Evolutionary conservation across 768 basidiomycete species (phyloP).

Genomic region (Lyophyllum decastes): DNA sequence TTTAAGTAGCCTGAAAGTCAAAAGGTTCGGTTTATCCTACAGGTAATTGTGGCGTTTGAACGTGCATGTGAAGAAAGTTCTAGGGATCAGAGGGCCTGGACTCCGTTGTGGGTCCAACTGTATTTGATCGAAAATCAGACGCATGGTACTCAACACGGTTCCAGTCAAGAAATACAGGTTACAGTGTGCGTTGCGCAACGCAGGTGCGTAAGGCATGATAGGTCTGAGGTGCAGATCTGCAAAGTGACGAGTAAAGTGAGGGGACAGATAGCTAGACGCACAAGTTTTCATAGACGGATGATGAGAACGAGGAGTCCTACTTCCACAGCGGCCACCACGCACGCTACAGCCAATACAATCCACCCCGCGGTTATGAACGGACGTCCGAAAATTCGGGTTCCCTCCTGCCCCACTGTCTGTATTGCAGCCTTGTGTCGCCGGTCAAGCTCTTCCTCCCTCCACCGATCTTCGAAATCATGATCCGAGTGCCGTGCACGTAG

Average conservation of each 20-base stretch:
- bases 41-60: background rate
- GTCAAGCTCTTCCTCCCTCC: constrained; percentile 35
- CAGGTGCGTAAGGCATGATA: no score
- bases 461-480: constrained; percentile 76
- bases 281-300: constrained; percentile 28
- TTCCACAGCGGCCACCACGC: constrained; percentile 64
- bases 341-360: constrained; percentile 61
- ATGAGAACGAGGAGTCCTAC: constrained; percentile 67
- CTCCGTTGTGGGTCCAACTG: background rate
- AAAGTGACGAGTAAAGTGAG: background rate
- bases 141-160: background rate
- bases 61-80: no score
- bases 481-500: constrained; percentile 64
- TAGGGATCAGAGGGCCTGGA: background rate
- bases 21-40: background rate
- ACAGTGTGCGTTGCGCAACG: no score
- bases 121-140: background rate
- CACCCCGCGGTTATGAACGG: constrained; percentile 84
- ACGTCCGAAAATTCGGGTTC: constrained; percentile 66
- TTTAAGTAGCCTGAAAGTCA: background rate
- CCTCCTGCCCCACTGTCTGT: constrained; percentile 61
- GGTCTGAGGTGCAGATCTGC: no score
- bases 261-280: background rate
- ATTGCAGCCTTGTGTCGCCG: constrained; percentile 37
- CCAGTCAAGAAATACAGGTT: background rate